Evolutionary conservation across 2,329 filamentous ascomycete species (phyloP).

Genomic region (Hypoxylon sp.): DNA sequence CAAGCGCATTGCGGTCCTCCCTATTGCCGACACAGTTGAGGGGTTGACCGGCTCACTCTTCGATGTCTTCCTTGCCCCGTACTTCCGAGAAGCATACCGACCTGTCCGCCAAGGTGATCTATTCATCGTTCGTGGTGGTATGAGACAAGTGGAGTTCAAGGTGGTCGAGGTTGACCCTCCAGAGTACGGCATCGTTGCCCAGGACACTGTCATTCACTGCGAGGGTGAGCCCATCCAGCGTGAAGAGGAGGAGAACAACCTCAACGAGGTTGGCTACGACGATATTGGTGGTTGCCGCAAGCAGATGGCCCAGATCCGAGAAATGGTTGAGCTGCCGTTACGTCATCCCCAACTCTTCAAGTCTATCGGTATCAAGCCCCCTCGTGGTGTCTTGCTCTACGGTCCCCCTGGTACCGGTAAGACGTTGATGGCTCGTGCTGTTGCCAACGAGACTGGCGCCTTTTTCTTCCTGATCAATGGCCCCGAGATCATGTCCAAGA

Average conservation of each 20-base stretch:
- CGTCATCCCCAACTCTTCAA: constrained; percentile 99
- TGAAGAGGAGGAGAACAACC: constrained; percentile 98
- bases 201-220: constrained; percentile 99
- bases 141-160: constrained; percentile 99
- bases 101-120: constrained; percentile 97
- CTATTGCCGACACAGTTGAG: constrained; percentile 98
- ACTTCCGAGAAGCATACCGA: constrained; percentile 99
- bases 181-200: constrained; percentile 98
- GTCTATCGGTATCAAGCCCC: constrained; percentile 99
- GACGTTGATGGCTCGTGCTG: constrained; percentile 97
- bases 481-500: constrained; percentile 99
- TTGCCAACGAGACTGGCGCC: constrained; percentile 98
- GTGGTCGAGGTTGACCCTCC: constrained; percentile 98
- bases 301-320: constrained; percentile 99
- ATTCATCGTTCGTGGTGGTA: constrained; percentile 96
- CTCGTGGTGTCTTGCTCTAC: constrained; percentile 95
- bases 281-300: constrained; percentile 99
- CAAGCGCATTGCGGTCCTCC: constrained; percentile 98
- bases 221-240: constrained; percentile 96
- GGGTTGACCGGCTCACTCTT: constrained; percentile 97
- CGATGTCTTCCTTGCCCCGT: constrained; percentile 98
- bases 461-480: constrained; percentile 99
- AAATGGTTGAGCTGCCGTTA: constrained; percentile 96
- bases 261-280: constrained; percentile 99
- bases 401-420: constrained; percentile 99